Evolutionary conservation across 1,284 basidiomycete species (phyloP).

Genomic region (Puccinia triticina): DNA sequence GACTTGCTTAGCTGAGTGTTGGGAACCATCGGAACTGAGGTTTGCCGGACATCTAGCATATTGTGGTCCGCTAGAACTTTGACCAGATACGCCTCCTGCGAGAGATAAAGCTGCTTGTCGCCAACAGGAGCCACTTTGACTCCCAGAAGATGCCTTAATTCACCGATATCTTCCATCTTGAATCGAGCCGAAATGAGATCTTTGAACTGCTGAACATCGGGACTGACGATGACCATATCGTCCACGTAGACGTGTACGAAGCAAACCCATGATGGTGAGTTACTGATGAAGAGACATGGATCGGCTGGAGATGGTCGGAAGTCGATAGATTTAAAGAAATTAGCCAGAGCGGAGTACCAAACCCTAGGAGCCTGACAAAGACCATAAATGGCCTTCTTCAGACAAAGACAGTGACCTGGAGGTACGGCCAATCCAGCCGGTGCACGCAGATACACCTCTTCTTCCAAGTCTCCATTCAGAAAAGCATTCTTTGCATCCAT

Average conservation of each 20-base stretch:
- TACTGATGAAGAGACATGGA: not conserved
- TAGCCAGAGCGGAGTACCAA: not conserved
- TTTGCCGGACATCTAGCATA: not conserved
- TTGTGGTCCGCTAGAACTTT: not conserved
- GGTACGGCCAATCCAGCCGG: not conserved
- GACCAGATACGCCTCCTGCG: not conserved
- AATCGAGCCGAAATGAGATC: not conserved
- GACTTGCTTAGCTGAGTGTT: not conserved
- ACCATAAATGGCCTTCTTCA: constrained; percentile 8
- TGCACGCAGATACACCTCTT: not conserved
- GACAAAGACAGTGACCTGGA: not conserved
- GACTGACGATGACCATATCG: not conserved
- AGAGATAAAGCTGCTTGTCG: not conserved
- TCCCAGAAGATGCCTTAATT: not conserved
- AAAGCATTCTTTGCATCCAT: not conserved
- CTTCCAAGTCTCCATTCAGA: not conserved
- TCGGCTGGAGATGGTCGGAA: not conserved
- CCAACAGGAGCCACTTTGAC: not conserved
- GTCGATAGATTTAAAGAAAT: not conserved
- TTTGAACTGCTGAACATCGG: constrained; percentile 6
- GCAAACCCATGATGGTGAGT: not conserved
- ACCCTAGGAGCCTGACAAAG: not conserved
- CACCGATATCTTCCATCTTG: constrained; percentile 13
- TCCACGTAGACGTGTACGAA: not conserved
- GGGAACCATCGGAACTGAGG: not conserved